Evolutionary conservation across 331 rosid genomes (phyloP).

Genomic region (Quercus tomentella): DNA sequence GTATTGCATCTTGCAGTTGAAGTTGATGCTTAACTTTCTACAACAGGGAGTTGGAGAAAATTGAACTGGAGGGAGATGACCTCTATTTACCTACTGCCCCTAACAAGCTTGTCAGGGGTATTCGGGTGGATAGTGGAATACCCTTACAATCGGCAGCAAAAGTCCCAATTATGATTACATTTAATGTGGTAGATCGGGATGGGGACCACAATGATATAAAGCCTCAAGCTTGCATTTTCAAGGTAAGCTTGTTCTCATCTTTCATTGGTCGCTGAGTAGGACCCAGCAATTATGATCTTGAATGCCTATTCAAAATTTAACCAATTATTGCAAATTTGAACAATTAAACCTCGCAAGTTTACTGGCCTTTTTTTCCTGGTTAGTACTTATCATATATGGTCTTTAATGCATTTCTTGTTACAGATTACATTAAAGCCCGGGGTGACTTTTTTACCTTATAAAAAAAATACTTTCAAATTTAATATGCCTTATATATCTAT

Average conservation of each 20-base stretch:
- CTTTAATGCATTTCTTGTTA: not conserved
- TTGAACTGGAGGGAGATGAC: conserved; percentile 79
- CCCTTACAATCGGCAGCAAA: conserved; percentile 98
- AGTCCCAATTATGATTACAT: conserved; percentile 96
- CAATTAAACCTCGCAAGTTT: not conserved
- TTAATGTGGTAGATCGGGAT: conserved; percentile 74
- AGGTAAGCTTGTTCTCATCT: conserved; percentile 44
- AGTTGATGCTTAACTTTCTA: conserved; percentile 10
- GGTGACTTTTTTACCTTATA: too few relatives aligned
- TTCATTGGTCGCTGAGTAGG: not conserved
- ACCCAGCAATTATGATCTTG: not conserved
- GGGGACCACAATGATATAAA: conserved; percentile 67
- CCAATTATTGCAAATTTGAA: not conserved
- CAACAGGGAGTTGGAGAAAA: conserved; percentile 90
- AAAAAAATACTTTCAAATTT: too few relatives aligned
- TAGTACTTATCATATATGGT: not conserved
- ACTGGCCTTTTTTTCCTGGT: not conserved
- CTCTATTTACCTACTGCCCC: conserved; percentile 94
- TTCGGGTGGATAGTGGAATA: conserved; percentile 91
- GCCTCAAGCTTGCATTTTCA: conserved; percentile 98
- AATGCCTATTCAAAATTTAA: not conserved
- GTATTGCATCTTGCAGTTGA: conserved; percentile 10
- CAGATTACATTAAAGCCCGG: not conserved
- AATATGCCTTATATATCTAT: too few relatives aligned
- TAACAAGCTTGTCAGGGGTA: conserved; percentile 79